Evolutionary conservation across 1,139 yeast species (phyloP).

Genomic region (Saccharomyces hybrid): DNA sequence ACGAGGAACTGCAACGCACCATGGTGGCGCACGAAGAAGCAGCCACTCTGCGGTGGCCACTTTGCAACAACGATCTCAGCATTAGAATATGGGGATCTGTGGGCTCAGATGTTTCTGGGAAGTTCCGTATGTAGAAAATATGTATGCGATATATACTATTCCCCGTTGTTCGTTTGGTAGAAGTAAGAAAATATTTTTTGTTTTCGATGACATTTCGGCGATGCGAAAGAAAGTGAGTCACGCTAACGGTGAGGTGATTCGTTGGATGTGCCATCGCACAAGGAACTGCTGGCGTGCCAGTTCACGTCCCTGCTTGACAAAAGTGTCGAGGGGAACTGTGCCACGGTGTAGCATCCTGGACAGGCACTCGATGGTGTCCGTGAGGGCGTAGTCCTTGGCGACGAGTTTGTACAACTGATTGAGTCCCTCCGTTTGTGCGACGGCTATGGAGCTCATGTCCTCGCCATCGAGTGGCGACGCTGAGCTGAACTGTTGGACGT

Average conservation of each 20-base stretch:
- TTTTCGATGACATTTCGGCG: background rate
- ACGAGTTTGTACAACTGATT: conserved; percentile 58
- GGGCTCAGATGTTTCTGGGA: background rate
- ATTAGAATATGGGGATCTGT: background rate
- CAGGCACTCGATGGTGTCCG: conserved; percentile 60
- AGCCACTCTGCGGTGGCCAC: conserved; percentile 4
- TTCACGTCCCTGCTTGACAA: conserved; percentile 44
- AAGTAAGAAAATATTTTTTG: background rate
- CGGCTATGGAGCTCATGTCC: conserved; percentile 4
- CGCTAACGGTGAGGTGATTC: conserved; percentile 24
- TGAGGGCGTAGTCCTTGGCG: conserved; percentile 61
- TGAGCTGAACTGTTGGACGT: conserved; percentile 2
- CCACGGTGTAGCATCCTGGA: conserved; percentile 51
- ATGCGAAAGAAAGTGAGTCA: conserved; percentile 1
- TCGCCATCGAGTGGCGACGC: conserved; percentile 4
- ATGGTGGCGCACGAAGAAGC: background rate
- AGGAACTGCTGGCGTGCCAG: conserved; percentile 72
- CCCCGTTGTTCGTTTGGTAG: background rate
- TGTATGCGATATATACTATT: background rate
- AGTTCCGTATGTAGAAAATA: background rate
- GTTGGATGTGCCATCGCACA: conserved; percentile 37
- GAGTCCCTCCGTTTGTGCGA: conserved; percentile 14
- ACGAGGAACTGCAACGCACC: conserved; percentile 37
- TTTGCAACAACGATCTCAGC: conserved; percentile 8
- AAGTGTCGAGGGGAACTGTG: conserved; percentile 19